phyloP scores from a whole-genome alignment of 192 early-diverging fungal genomes.

The Coemansia brasiliensis region DNA sequence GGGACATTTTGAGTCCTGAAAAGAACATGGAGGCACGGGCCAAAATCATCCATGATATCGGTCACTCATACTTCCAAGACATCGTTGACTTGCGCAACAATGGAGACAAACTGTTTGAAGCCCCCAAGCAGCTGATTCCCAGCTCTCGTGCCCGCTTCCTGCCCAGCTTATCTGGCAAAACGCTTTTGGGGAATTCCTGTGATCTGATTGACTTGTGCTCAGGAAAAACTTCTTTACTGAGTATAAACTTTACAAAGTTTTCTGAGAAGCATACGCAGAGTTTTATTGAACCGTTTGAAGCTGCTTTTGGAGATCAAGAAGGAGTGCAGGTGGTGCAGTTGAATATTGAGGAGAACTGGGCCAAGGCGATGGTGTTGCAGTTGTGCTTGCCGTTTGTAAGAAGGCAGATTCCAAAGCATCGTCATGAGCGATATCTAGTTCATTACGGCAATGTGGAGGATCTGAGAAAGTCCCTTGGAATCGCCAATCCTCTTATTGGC shows the following conservation, averaged over 20 bases:
- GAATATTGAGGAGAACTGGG: conserved; percentile 56
- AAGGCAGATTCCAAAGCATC: conserved; percentile 30
- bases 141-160: conserved; percentile 33
- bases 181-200: conserved; percentile 18
- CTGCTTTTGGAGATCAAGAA: conserved; percentile 15
- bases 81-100: conserved; percentile 54
- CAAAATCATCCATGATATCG: conserved; percentile 47
- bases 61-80: conserved; percentile 54
- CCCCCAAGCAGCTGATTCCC: conserved; percentile 38
- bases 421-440: conserved; percentile 29
- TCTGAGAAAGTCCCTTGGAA: conserved; percentile 40
- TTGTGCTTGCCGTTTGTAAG: conserved; percentile 40
- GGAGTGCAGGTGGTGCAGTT: conserved; percentile 44
- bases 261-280: conserved; percentile 49
- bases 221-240: conserved; percentile 42
- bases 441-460: conserved; percentile 51
- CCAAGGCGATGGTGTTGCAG: conserved; percentile 44
- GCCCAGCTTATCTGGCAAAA: conserved; percentile 48
- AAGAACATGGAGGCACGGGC: conserved; percentile 54
- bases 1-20: conserved; percentile 47
- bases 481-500: conserved; percentile 53
- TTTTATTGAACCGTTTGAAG: conserved; percentile 37
- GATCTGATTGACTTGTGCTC: conserved; percentile 33
- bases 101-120: conserved; percentile 54
- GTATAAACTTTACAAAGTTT: conserved; percentile 52